Percentiles rank a stretch among this genome's conserved stretches.
phyloP scores from a whole-genome alignment of 2,329 filamentous ascomycete genomes.

The Aspergillus aculeatinus region DNA sequence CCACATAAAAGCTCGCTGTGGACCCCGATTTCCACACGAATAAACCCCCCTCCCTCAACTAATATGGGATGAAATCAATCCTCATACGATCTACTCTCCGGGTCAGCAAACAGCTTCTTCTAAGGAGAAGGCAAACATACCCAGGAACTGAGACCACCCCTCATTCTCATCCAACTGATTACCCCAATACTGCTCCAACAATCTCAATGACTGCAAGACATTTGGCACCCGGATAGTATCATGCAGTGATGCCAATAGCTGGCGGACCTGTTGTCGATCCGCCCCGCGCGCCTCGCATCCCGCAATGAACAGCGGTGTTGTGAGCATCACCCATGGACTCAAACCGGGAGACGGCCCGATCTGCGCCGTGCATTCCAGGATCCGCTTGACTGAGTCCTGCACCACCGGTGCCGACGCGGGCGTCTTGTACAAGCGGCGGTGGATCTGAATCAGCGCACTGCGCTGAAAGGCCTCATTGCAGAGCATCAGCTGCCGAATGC shows the following conservation, averaged over 20 bases:
- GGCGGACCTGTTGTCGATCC: constrained; percentile 36
- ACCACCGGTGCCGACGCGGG: constrained; percentile 32
- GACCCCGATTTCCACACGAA: not conserved
- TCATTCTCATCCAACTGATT: constrained; percentile 35
- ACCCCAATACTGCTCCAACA: constrained; percentile 41
- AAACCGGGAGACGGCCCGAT: constrained; percentile 41
- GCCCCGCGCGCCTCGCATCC: constrained; percentile 42
- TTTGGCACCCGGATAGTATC: constrained; percentile 44
- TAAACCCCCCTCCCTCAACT: not conserved
- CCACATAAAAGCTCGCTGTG: not conserved
- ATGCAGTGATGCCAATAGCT: constrained; percentile 35
- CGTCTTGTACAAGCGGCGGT: constrained; percentile 37
- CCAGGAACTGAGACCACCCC: constrained; percentile 41
- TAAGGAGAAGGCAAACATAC: constrained; percentile 22
- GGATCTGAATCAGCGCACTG: constrained; percentile 45
- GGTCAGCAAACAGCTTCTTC: constrained; percentile 1
- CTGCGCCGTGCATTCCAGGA: constrained; percentile 39
- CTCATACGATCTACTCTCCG: constrained; percentile 32
- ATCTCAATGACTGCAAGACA: constrained; percentile 42
- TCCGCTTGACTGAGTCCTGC: constrained; percentile 38
- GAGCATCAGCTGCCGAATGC: constrained; percentile 37
- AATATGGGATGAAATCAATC: constrained; percentile 15
- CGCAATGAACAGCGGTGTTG: constrained; percentile 46
- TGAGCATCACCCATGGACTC: constrained; percentile 45
- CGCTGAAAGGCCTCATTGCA: constrained; percentile 48